These are phyloP conservation scores for Blastobotrys serpentis DNA, from an alignment of 1,139 yeast genomes.

Conservation along the genomic window DNA sequence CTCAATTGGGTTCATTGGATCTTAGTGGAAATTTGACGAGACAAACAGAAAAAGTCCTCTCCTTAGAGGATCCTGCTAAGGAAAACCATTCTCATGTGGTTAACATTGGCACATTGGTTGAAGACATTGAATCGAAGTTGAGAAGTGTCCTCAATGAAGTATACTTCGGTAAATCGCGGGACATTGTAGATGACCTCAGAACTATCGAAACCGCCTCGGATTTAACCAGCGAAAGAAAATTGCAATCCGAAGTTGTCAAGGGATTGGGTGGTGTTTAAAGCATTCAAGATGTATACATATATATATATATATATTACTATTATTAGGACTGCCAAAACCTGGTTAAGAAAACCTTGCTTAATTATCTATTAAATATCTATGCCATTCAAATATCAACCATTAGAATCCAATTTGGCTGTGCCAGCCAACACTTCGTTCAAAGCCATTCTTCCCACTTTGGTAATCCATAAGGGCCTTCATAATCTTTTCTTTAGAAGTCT, in stretches of 20 bases:
- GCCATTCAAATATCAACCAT: not conserved
- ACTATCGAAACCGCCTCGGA: conserved; percentile 40
- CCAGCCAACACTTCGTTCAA: conserved; percentile 71
- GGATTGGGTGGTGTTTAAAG: conserved; percentile 26
- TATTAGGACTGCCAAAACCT: too few species aligned
- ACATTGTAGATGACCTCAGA: conserved; percentile 73
- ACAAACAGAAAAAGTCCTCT: conserved; percentile 52
- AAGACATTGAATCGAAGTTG: conserved; percentile 84
- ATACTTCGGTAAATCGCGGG: conserved; percentile 91
- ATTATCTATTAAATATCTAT: too few species aligned
- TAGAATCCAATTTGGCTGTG: conserved; percentile 53
- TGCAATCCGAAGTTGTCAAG: conserved; percentile 34
- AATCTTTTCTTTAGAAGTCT: conserved; percentile 60
- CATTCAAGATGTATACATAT: not conserved
- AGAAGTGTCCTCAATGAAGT: conserved; percentile 89
- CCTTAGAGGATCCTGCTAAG: conserved; percentile 40
- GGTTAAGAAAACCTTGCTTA: too few species aligned
- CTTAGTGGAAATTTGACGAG: conserved; percentile 85
- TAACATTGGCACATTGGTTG: conserved; percentile 81
- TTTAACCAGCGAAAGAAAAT: conserved; percentile 32
- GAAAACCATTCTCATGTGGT: conserved; percentile 67
- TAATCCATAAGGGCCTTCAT: conserved; percentile 69
- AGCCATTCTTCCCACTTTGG: conserved; percentile 67
- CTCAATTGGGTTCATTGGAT: conserved; percentile 44
- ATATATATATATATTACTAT: not conserved